Evolutionary conservation across 2,329 filamentous ascomycete genomes (phyloP).

Genomic region (Cladosporium phlei): DNA sequence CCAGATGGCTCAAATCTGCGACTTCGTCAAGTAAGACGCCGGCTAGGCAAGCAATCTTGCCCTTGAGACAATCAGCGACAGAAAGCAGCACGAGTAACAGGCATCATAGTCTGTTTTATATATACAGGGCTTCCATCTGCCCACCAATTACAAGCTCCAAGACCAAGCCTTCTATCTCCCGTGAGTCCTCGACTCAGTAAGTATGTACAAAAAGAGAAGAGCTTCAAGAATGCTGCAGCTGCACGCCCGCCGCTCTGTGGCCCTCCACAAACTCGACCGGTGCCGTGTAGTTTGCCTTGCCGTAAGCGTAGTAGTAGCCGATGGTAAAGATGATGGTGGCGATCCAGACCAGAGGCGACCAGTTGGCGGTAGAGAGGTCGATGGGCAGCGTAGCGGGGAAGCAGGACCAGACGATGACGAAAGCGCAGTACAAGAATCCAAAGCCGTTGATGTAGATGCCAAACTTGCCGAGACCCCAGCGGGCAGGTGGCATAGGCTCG

Average conservation of each 20-base stretch:
- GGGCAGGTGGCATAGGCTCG: conserved; percentile 20
- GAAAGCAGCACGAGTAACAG: too few relatives aligned
- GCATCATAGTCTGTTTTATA: too few relatives aligned
- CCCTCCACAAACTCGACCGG: conserved; percentile 29
- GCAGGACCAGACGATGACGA: conserved; percentile 29
- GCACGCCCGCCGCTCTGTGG: conserved; percentile 21
- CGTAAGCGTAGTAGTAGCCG: conserved; percentile 25
- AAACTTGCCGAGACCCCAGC: conserved; percentile 22
- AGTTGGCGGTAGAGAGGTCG: conserved; percentile 25
- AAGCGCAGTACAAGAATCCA: conserved; percentile 24
- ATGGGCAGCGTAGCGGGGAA: conserved; percentile 28
- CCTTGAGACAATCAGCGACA: too few relatives aligned
- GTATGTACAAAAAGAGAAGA: conserved; percentile 3
- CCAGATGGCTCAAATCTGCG: too few relatives aligned
- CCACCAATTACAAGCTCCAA: too few relatives aligned
- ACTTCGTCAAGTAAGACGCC: too few relatives aligned
- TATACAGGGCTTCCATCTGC: too few relatives aligned
- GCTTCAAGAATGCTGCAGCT: conserved; percentile 19
- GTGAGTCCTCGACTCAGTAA: not conserved
- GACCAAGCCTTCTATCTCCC: not conserved
- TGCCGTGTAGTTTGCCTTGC: conserved; percentile 25
- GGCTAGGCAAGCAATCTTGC: too few relatives aligned
- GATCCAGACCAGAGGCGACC: conserved; percentile 29
- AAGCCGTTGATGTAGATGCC: conserved; percentile 26
- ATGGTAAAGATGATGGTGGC: conserved; percentile 25